A percentile compares a stretch with the other conserved stretches of the same genome.
Conservation (phyloP, 257 asterid genomes). For the Eucommia ulmoides region DNA sequence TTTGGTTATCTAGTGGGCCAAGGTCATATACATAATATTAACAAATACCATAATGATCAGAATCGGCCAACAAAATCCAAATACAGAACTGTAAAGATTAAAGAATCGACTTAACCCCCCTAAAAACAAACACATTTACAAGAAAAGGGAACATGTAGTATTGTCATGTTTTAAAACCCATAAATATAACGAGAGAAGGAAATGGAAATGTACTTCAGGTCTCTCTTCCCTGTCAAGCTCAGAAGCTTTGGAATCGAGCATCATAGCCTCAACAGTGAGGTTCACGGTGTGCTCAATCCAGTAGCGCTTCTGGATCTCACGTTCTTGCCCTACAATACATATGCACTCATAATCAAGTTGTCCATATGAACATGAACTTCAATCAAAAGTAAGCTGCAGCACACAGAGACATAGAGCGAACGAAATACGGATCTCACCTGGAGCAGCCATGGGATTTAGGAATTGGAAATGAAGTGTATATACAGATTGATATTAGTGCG, state of each 20-base stretch:
- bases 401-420: background rate
- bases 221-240: conserved; percentile 97
- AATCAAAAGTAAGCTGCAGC: no score
- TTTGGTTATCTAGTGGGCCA: no score
- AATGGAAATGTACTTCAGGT: conserved; percentile 57
- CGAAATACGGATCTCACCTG: conserved; percentile 20
- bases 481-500: no score
- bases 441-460: conserved; percentile 69
- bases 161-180: no score
- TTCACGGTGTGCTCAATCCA: conserved; percentile 83
- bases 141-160: no score
- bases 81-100: no score
- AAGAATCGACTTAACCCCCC: no score
- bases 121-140: no score
- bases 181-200: background rate
- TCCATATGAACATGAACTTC: background rate
- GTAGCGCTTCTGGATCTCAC: conserved; percentile 78
- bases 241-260: conserved; percentile 92
- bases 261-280: conserved; percentile 80
- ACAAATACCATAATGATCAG: no score
- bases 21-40: no score
- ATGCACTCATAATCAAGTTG: background rate
- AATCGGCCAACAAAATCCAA: no score
- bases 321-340: conserved; percentile 54
- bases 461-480: no score